Percentiles rank a stretch among this genome's conserved stretches.
Evolutionary conservation across 768 basidiomycete genomes (phyloP).

Genomic region (Leucocoprinus leucothites): DNA sequence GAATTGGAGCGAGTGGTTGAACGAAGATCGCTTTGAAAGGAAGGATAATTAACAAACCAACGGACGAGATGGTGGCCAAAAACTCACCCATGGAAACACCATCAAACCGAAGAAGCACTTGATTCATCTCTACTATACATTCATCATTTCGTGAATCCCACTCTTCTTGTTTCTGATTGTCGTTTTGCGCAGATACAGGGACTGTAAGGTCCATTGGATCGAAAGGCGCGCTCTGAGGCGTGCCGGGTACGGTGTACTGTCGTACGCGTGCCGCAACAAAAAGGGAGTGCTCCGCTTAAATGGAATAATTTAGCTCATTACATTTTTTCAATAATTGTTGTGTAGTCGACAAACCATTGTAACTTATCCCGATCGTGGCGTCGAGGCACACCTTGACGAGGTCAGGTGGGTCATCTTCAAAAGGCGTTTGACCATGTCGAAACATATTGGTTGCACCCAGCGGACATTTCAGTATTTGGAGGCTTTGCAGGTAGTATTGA

Average conservation of each 20-base stretch:
- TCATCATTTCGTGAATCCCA: constrained; percentile 65
- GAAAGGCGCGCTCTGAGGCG: constrained; percentile 23
- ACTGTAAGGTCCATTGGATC: constrained; percentile 43
- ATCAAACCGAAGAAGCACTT: constrained; percentile 4
- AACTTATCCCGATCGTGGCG: constrained; percentile 52
- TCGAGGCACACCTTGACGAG: constrained; percentile 39
- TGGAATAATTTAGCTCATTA: background rate
- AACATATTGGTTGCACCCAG: constrained; percentile 38
- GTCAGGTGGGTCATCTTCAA: constrained; percentile 19
- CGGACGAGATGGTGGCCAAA: too few relatives aligned
- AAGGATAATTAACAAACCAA: too few relatives aligned
- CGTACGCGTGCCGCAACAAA: constrained; percentile 63
- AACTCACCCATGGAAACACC: constrained; percentile 1
- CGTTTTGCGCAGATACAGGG: constrained; percentile 27
- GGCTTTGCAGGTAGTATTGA: constrained; percentile 37
- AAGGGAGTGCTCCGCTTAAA: constrained; percentile 47
- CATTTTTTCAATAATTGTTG: background rate
- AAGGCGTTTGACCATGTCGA: constrained; percentile 29
- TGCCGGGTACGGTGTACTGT: constrained; percentile 41
- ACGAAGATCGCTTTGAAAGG: constrained; percentile 10
- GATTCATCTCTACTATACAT: constrained; percentile 46
- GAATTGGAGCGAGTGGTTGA: constrained; percentile 7
- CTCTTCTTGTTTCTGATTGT: constrained; percentile 28
- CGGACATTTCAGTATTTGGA: constrained; percentile 49
- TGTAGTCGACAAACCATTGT: constrained; percentile 36